Evolutionary conservation across 306 rosid genomes (phyloP), one percentile per base, ranked within the genome.

Genomic region (Leucaena leucocephala): DNA sequence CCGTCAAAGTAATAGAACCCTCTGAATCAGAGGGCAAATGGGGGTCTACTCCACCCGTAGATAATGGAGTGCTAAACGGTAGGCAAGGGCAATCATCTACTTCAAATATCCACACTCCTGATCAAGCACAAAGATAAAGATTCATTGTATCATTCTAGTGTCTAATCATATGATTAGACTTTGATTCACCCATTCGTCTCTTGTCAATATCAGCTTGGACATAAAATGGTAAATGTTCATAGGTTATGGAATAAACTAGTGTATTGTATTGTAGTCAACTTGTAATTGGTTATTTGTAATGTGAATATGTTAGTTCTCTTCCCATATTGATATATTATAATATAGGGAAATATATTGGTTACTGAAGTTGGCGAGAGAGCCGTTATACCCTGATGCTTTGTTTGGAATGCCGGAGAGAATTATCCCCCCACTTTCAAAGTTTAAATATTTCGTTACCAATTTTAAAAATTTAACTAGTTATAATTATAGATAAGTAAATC

Each of bases 1-100:
- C 98, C 1, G 94, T 94, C 43, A 89, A 87, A 86, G 96, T 94
- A 72, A 84, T 94, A 8, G 98, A 94, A 75, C 98, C 97, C 22
- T 58, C 66, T 2, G 93, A 89, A 71, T 84, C 96, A 9, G 93
- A 89, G 76, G 90, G 93, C 45, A 88, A 84, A 76, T 94, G 97
- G 98, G 98, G 98, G 15, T 61, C 88, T 0, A 66, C 72, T 14
- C 91, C 90, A 0, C 97, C 92, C 5, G 44, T 36, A 68, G 97
- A 89, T 71, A 92, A 88, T 27, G 97, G 90, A 59, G 73, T 88
- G 16, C 68, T 82, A 74, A 89, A 82, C 43, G 86, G 96, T 45
- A 84, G 94, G 76, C 57, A 92, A 33, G 85, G 80, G 4, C 89
- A 97, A 7, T 84, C 91, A 7, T 90, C 94, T 14, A 75, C 88